phyloP scores from a whole-genome alignment of 495 filamentous ascomycete genomes.

The Platismatia glauca region DNA sequence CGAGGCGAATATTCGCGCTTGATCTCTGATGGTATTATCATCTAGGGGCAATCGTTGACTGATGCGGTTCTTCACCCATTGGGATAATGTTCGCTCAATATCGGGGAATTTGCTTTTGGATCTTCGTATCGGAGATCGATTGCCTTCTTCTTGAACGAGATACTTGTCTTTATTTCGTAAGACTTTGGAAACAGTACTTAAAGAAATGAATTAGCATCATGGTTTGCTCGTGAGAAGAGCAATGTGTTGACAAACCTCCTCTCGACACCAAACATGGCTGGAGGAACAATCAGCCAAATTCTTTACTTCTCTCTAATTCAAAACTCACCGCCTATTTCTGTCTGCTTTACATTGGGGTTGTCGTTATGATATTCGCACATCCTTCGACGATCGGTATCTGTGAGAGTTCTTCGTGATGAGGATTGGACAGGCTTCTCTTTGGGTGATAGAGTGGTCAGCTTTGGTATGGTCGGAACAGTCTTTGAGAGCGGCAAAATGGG shows the following conservation, averaged over 20 bases:
- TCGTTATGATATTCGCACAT: slow-evolving; percentile 98
- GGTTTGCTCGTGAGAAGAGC: neutral
- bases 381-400: slow-evolving; percentile 77
- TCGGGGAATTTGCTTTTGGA: slow-evolving; percentile 88
- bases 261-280: slow-evolving; percentile 92
- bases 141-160: slow-evolving; percentile 78
- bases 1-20: slow-evolving; percentile 76
- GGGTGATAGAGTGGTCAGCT: slow-evolving; percentile 39
- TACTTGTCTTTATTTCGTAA: slow-evolving; percentile 95
- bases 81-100: slow-evolving; percentile 87
- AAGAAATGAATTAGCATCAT: slow-evolving; percentile 6
- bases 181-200: slow-evolving; percentile 95
- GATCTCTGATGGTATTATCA: slow-evolving; percentile 80
- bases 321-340: slow-evolving; percentile 82
- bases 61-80: slow-evolving; percentile 77
- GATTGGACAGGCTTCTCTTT: slow-evolving; percentile 43
- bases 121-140: slow-evolving; percentile 78
- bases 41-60: slow-evolving; percentile 65
- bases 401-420: slow-evolving; percentile 81
- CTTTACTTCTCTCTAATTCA: slow-evolving; percentile 15
- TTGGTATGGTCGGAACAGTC: slow-evolving; percentile 41
- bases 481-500: slow-evolving; percentile 33
- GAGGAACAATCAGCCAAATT: slow-evolving; percentile 23
- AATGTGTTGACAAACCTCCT: slow-evolving; percentile 57
- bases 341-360: slow-evolving; percentile 91